Evolutionary conservation across 495 filamentous ascomycete genomes (phyloP), one percentile per base, ranked within the genome.

Genomic region (Daldinia concentrica): DNA sequence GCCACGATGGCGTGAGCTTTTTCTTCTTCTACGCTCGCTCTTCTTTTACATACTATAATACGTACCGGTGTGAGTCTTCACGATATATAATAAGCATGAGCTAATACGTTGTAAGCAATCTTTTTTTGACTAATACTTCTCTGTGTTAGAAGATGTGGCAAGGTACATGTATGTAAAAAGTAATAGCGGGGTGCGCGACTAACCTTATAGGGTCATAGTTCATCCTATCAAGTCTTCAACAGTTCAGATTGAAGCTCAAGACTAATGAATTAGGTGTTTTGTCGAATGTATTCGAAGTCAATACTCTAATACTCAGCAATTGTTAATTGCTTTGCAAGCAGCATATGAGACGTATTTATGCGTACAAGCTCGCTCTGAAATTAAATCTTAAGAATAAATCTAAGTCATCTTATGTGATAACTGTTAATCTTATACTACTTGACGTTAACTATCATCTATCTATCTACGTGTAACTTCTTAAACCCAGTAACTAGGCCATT

Each of bases 51-150:
- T 36, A 12, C 4, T 36, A 36, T 14, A 36, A 0, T 11, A 41
- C 39, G n/a, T 41, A n/a, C 6, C 17, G 3, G 15, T 17, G n/a
- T n/a, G 15, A 17, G 15, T 17, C 1, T 41, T 41, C 9, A 41
- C 15, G 15, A 41, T 51, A 6, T 26, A 36, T 58, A 22, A 37
- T 58, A 58, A 58, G 55, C 55, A 58, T 58, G 17, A 39, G 32
- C 55, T 58, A 58, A 58, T 58, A 24, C 30, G 12, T 34, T 11
- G 54, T 56, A 56, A 56, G 54, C 54, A 56, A 32, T 56, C 22
- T 32, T 34, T 19, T 32, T 34, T 19, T 17, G 17, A 19, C 17
- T 4, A 51, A 24, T 4, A 51, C 19, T 51, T 51, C 19, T 17
- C 39, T n/a, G 1, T 48, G 7, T 48, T 19, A 22, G n/a, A 17